Evolutionary conservation across 108 stramenopile genomes (phyloP).

Genomic region (Pseudonitzschia multiseries): DNA sequence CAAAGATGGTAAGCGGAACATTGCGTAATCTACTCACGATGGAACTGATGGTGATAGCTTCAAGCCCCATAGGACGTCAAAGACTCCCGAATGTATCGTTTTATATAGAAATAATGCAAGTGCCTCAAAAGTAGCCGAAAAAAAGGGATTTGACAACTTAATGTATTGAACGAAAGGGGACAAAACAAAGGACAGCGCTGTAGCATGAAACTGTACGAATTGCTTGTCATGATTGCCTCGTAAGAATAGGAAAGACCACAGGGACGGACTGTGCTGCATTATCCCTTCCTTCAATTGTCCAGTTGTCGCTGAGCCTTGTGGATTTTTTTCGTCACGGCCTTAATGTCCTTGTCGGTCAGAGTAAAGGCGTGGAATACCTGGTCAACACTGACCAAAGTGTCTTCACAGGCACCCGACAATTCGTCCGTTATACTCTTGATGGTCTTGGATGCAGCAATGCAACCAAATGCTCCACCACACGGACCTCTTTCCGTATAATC

Average conservation of each 20-base stretch:
- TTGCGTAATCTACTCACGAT: not conserved
- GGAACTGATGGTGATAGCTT: not conserved
- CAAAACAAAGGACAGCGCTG: no score
- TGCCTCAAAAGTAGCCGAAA: no score
- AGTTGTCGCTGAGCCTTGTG: constrained; percentile 51
- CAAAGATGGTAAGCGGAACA: not conserved
- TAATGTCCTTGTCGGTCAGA: constrained; percentile 54
- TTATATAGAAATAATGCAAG: no score
- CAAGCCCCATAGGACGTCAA: not conserved
- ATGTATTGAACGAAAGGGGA: no score
- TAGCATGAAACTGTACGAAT: no score
- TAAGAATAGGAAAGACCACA: not conserved
- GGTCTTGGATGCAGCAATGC: constrained; percentile 23
- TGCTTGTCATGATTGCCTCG: no score
- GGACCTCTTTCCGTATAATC: not conserved
- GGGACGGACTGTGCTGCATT: not conserved
- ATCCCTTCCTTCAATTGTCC: constrained; percentile 14
- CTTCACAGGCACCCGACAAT: constrained; percentile 45
- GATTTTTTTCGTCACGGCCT: constrained; percentile 50
- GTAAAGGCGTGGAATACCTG: constrained; percentile 62
- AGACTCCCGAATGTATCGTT: no score
- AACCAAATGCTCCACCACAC: not conserved
- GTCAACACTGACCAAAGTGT: constrained; percentile 47
- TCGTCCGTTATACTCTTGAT: constrained; percentile 35
- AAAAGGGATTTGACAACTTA: no score